A percentile compares a stretch with the other conserved stretches of the same genome.
These are phyloP conservation scores for Colletotrichum lini DNA, from an alignment of 2,329 filamentous ascomycete species.

Conservation along the genomic window DNA sequence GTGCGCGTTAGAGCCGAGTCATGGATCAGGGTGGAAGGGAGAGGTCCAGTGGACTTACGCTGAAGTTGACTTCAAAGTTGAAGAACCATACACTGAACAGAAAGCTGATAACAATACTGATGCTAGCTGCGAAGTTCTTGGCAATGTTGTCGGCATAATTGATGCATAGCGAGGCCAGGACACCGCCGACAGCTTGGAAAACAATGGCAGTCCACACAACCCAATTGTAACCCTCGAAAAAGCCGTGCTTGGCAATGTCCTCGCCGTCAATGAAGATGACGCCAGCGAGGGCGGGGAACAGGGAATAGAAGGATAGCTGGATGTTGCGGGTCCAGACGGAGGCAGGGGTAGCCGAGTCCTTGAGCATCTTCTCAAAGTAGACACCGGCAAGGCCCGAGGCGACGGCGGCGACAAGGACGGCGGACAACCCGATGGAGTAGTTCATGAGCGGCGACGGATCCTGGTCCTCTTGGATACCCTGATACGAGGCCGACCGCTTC, in stretches of 20 bases:
- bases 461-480: conserved; percentile 83
- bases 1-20: conserved; percentile 14
- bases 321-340: conserved; percentile 92
- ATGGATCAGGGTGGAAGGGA: conserved; percentile 10
- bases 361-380: conserved; percentile 92
- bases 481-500: conserved; percentile 88
- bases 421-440: conserved; percentile 81
- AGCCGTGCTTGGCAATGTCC: conserved; percentile 85
- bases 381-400: conserved; percentile 89
- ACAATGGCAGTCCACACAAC: conserved; percentile 89
- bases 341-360: conserved; percentile 81
- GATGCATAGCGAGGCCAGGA: conserved; percentile 82
- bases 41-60: conserved; percentile 70
- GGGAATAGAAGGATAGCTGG: conserved; percentile 93
- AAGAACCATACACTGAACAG: conserved; percentile 90
- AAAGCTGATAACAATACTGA: conserved; percentile 91
- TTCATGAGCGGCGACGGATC: conserved; percentile 74
- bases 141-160: conserved; percentile 90
- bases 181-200: conserved; percentile 86
- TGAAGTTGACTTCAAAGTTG: conserved; percentile 79
- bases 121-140: conserved; percentile 93
- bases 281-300: conserved; percentile 90
- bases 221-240: conserved; percentile 95
- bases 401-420: conserved; percentile 83
- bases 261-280: conserved; percentile 90